Conservation (phyloP, 202 grass and related monocot species). For the Cymbopogon flexuosus region DNA sequence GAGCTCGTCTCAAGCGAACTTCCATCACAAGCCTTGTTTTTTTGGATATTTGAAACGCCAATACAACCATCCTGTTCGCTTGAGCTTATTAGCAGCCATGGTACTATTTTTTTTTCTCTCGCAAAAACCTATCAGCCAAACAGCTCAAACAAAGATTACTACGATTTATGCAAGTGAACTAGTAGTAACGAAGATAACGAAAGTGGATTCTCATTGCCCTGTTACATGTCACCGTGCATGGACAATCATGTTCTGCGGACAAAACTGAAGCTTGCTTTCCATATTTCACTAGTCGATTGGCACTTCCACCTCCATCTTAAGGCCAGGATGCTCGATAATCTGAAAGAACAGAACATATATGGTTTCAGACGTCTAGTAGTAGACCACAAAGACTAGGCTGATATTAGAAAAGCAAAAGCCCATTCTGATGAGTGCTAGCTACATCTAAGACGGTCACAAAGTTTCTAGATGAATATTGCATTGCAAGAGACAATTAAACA, state of each 20-base stretch:
- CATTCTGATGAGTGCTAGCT: not conserved
- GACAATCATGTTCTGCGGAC: not conserved
- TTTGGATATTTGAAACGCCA: not conserved
- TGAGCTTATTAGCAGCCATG: no score
- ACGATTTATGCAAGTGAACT: not conserved
- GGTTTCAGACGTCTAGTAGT: not conserved
- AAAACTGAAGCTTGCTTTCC: not conserved
- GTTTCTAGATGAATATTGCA: not conserved
- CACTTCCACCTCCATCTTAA: constrained; percentile 84
- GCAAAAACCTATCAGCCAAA: no score
- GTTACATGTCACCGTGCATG: not conserved
- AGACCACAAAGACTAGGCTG: not conserved
- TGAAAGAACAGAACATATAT: constrained; percentile 5
- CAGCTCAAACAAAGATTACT: not conserved
- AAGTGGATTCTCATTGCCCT: not conserved
- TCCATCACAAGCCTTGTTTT: no score
- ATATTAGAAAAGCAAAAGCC: no score
- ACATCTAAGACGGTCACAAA: not conserved
- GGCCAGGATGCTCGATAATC: constrained; percentile 56
- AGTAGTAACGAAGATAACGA: not conserved
- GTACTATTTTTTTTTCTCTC: no score
- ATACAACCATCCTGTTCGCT: no score
- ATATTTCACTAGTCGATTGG: constrained; percentile 47
- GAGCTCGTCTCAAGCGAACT: no score
- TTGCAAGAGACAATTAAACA: no score